Evolutionary conservation across 208 protist genomes (phyloP), one percentile per base, ranked within the genome.

Genomic region (Blechomonas ayalai): DNA sequence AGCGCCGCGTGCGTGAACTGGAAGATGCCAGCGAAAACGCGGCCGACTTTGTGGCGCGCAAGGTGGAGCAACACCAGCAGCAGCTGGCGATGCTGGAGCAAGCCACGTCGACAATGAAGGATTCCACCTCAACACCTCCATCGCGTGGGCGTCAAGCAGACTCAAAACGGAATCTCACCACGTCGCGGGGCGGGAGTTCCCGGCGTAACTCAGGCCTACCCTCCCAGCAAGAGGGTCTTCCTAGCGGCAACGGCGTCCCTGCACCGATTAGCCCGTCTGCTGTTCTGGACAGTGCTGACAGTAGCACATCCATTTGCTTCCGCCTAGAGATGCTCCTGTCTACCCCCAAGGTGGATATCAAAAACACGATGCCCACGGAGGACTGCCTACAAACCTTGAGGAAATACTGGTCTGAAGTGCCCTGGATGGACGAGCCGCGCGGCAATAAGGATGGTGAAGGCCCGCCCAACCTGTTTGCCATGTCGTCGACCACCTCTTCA

Each of bases 271-370:
- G n/a, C 45, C 12, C 37, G 4, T 42, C 34, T 4, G 38, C 64
- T 13, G 32, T 38, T 29, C 50, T 87, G 3, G 73, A 87, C 53
- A 29, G 40, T 2, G 59, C 59, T 3, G 66, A 81, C 37, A 37
- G 26, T 0, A 36, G 29, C 8, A 31, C 86, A 10, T 47, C 49
- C 12, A 62, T 86, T 18, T 59, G 12, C 23, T 67, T 71, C 33
- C 58, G 65, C 27, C 12, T 85, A 2, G 52, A 54, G 29, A 44
- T 90, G 26, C 65, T 65, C 23, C 70, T 72, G 49, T 66, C 82
- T 0, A 65, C 52, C 5, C 40, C 57, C 5, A 65, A 67, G 41
- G 53, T 60, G 24, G 82, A 90, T 39, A 29, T 74, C 29, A 76
- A 66, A 39, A 52, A 44, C 9, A 52, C 66, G 4, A 18, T 65